Percentiles rank a stretch among this genome's conserved stretches.
Evolutionary conservation across 768 basidiomycete genomes (phyloP).

Genomic region (Jaapia argillacea): DNA sequence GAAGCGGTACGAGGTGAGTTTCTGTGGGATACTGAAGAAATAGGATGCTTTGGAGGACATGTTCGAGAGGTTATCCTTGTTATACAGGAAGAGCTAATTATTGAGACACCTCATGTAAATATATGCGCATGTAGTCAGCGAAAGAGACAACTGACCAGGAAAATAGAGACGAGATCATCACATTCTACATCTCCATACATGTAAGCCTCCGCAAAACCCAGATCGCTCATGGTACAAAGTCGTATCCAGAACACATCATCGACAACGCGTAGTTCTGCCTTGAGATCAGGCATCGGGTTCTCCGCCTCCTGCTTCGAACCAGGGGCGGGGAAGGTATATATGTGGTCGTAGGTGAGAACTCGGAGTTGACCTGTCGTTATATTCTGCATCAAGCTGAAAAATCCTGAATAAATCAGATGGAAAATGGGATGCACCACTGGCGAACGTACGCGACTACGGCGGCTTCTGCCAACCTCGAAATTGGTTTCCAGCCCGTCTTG

Average conservation of each 20-base stretch:
- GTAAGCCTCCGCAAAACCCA: conserved; percentile 70
- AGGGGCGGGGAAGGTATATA: conserved; percentile 32
- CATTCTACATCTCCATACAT: conserved; percentile 73
- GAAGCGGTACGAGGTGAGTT: conserved; percentile 48
- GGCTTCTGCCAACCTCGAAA: conserved; percentile 31
- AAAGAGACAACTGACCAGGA: conserved; percentile 33
- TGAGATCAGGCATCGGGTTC: conserved; percentile 8
- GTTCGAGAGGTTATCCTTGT: conserved; percentile 37
- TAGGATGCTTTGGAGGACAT: conserved; percentile 40
- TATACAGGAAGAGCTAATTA: conserved; percentile 52
- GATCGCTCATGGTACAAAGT: conserved; percentile 47
- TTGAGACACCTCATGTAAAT: neutral
- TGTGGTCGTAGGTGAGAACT: conserved; percentile 32
- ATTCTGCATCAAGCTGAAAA: conserved; percentile 14
- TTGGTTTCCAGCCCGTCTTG: conserved; percentile 31
- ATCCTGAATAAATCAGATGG: neutral
- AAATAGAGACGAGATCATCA: conserved; percentile 52
- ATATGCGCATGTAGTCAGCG: neutral
- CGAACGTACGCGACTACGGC: conserved; percentile 35
- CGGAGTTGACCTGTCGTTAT: conserved; percentile 38
- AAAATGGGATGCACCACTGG: neutral
- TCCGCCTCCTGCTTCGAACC: conserved; percentile 10
- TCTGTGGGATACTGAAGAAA: conserved; percentile 43
- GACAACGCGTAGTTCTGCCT: conserved; percentile 36
- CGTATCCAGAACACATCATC: conserved; percentile 51